Conservation (phyloP, 352 stramenopile species). For the Aphanomyces stellatus region DNA sequence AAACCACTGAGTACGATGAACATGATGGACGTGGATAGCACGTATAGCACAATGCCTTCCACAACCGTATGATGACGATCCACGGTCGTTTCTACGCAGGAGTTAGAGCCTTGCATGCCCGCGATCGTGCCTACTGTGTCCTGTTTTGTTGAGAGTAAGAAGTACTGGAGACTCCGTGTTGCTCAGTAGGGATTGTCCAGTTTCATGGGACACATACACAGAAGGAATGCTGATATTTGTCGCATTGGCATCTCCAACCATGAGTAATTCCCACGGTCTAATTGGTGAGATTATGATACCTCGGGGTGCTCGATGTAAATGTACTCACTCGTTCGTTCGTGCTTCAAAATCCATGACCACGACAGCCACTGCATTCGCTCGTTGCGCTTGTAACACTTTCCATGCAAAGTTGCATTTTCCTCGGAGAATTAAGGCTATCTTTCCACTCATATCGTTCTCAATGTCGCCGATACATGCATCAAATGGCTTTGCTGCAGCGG, state of each 20-base stretch:
- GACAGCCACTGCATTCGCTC: constrained; percentile 8
- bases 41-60: constrained; percentile 18
- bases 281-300: neutral
- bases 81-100: neutral
- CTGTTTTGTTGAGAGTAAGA: constrained; percentile 11
- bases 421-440: constrained; percentile 11
- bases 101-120: neutral
- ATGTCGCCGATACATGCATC: constrained; percentile 12
- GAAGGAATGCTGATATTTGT: constrained; percentile 14
- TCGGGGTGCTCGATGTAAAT: neutral
- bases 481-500: neutral
- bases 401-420: constrained; percentile 20
- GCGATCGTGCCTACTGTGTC: neutral
- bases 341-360: constrained; percentile 15
- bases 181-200: neutral
- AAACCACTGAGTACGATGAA: constrained; percentile 14
- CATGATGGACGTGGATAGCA: constrained; percentile 16
- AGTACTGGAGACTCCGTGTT: neutral
- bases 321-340: constrained; percentile 1
- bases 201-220: constrained; percentile 15
- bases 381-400: constrained; percentile 15
- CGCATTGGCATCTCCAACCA: constrained; percentile 14
- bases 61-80: constrained; percentile 9
- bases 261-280: constrained; percentile 17
- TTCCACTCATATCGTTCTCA: constrained; percentile 8